These are phyloP conservation scores for Penicillium sp. DNA, from an alignment of 2,329 filamentous ascomycete species.

Conservation along the genomic window DNA sequence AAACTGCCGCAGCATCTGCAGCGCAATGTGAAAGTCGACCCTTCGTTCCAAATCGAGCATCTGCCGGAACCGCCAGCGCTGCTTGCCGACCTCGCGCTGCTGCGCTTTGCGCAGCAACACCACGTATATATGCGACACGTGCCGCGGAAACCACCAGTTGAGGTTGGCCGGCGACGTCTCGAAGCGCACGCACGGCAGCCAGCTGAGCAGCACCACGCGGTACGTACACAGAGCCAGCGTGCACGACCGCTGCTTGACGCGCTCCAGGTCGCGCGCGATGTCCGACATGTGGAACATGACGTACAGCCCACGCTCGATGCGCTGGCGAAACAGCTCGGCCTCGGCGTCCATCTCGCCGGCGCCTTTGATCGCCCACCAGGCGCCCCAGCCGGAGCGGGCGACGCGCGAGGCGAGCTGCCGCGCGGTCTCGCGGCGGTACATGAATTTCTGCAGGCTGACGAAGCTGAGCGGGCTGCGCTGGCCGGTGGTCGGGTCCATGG, in stretches of 20 bases:
- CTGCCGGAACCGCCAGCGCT: constrained; percentile 21
- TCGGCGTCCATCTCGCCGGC: constrained; percentile 25
- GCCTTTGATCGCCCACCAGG: constrained; percentile 21
- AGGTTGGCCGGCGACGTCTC: constrained; percentile 17
- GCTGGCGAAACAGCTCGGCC: constrained; percentile 24
- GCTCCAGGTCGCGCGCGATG: constrained; percentile 20
- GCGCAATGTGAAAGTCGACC: constrained; percentile 25
- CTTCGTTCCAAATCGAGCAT: constrained; percentile 22
- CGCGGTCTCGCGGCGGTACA: constrained; percentile 22
- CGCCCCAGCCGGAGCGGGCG: constrained; percentile 26
- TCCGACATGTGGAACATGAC: constrained; percentile 29
- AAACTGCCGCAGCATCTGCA: constrained; percentile 28
- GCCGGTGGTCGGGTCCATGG: constrained; percentile 24
- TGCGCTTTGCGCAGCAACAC: constrained; percentile 22
- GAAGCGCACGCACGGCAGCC: constrained; percentile 15
- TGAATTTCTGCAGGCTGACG: constrained; percentile 20
- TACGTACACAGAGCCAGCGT: constrained; percentile 15
- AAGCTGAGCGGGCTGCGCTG: constrained; percentile 21
- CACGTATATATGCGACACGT: constrained; percentile 22
- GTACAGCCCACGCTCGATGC: constrained; percentile 24
- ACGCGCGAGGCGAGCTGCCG: constrained; percentile 20
- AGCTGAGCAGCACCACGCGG: constrained; percentile 10
- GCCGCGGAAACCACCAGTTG: constrained; percentile 22
- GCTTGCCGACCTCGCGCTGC: constrained; percentile 25
- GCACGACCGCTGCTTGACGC: constrained; percentile 11